These are phyloP conservation scores for Dothistroma pini DNA, from an alignment of 2,329 filamentous ascomycete species.

Conservation along the genomic window DNA sequence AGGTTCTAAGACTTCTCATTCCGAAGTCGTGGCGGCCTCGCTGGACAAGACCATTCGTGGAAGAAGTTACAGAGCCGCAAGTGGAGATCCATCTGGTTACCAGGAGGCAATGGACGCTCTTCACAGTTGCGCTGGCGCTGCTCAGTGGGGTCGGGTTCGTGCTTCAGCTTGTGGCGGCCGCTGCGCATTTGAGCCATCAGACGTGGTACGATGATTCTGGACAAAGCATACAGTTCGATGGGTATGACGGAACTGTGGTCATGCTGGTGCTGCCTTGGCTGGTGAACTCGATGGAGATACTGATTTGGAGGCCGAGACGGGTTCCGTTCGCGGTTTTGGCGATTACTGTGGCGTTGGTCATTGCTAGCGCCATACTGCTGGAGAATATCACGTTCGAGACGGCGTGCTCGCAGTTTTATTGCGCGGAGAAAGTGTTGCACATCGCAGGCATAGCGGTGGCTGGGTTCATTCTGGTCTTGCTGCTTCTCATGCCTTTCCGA, in stretches of 20 bases:
- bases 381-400: slow-evolving; percentile 10
- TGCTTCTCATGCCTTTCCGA: slow-evolving; percentile 68
- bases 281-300: slow-evolving; percentile 21
- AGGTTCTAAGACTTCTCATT: slow-evolving; percentile 32
- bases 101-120: slow-evolving; percentile 29
- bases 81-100: slow-evolving; percentile 30
- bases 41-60: slow-evolving; percentile 53
- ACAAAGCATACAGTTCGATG: neutral
- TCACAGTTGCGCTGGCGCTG: slow-evolving; percentile 18
- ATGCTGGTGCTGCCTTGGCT: slow-evolving; percentile 26
- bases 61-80: slow-evolving; percentile 35
- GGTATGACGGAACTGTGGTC: slow-evolving; percentile 7
- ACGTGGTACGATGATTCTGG: neutral
- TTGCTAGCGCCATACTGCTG: slow-evolving; percentile 26
- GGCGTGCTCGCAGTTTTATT: slow-evolving; percentile 7
- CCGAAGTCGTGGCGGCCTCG: slow-evolving; percentile 37
- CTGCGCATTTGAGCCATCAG: neutral
- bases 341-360: slow-evolving; percentile 23
- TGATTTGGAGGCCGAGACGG: slow-evolving; percentile 27
- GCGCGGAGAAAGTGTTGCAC: neutral
- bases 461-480: slow-evolving; percentile 48
- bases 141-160: slow-evolving; percentile 20
- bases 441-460: slow-evolving; percentile 36
- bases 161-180: slow-evolving; percentile 18
- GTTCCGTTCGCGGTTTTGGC: slow-evolving; percentile 27